Evolutionary conservation across 2,329 filamentous ascomycete species (phyloP), one percentile per base, ranked within the genome.

Genomic region (Trichoderma brevicompactum): DNA sequence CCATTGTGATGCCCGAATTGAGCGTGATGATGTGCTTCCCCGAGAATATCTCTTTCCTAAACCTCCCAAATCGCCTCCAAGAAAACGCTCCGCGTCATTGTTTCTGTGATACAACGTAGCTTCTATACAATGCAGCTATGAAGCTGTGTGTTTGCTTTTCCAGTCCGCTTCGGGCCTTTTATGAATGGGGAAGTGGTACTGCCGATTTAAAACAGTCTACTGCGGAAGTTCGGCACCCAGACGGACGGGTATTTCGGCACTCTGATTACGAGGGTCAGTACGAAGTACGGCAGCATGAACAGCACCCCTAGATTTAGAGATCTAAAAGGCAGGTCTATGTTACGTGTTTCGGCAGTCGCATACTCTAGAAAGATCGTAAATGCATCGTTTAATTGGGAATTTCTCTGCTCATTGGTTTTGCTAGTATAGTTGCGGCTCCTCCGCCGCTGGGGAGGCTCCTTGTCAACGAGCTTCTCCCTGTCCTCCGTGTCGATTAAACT

Each of bases 201-300:
- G 58, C 46, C 58, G 38, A 32, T 41, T 15, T 15, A 53, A 43
- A 62, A 48, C 59, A 9, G 34, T 62, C 59, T 53, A 34, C 28
- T 12, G 40, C 59, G 59, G 59, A 62, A 62, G 59, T 62, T 62
- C 59, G 59, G 59, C 59, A 62, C 48, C 48, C 46, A 9, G 44
- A 48, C 23, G 59, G 46, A 62, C 59, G 59, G 59, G 59, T 62
- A 62, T 62, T 53, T 62, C 59, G 59, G 59, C 59, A 62, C 38
- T 53, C 23, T 12, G 23, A 43, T 53, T 52, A 44, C 59, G 59
- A 43, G 59, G 13, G 23, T 23, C 10, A 28, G 23, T 32, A 32
- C 13, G 32, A 48, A 23, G 23, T 28, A 28, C 23, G 23, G 23
- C 55, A 48, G 59, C 59, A 62, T 62, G 17, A n/a, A 50, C 28